These are phyloP conservation scores for Auricularia cornea DNA, from an alignment of 768 basidiomycete genomes.

Conservation along the genomic window DNA sequence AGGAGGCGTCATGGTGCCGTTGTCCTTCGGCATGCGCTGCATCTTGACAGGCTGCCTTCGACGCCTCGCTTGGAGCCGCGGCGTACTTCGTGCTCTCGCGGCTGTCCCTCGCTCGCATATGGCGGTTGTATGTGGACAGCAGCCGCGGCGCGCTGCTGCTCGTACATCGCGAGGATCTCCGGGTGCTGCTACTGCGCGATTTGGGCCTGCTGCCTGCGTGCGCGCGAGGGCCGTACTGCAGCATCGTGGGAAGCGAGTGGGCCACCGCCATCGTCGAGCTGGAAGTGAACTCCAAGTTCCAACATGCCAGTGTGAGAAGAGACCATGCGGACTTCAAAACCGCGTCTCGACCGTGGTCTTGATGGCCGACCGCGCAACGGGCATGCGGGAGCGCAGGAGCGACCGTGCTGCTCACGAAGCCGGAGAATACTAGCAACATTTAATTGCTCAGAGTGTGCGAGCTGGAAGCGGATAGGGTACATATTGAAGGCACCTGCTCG, in stretches of 20 bases:
- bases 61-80: conserved; percentile 71
- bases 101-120: conserved; percentile 71
- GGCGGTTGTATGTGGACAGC: too few species aligned
- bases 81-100: conserved; percentile 87
- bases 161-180: conserved; percentile 13
- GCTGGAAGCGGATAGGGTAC: too few species aligned
- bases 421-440: neutral
- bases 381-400: neutral
- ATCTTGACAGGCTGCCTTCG: conserved; percentile 78
- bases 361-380: neutral
- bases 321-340: too few species aligned
- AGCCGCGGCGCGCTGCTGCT: conserved; percentile 34
- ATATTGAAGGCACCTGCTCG: too few species aligned
- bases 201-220: conserved; percentile 69
- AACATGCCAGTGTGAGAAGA: too few species aligned
- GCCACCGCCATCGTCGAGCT: too few species aligned
- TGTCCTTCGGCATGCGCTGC: conserved; percentile 85
- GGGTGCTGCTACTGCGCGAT: conserved; percentile 59
- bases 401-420: neutral
- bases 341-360: too few species aligned
- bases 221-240: too few species aligned
- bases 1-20: conserved; percentile 94
- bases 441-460: neutral
- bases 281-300: too few species aligned
- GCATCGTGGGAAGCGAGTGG: too few species aligned